phyloP scores from a whole-genome alignment of 306 rosid species.

The Cajanus cajan region DNA sequence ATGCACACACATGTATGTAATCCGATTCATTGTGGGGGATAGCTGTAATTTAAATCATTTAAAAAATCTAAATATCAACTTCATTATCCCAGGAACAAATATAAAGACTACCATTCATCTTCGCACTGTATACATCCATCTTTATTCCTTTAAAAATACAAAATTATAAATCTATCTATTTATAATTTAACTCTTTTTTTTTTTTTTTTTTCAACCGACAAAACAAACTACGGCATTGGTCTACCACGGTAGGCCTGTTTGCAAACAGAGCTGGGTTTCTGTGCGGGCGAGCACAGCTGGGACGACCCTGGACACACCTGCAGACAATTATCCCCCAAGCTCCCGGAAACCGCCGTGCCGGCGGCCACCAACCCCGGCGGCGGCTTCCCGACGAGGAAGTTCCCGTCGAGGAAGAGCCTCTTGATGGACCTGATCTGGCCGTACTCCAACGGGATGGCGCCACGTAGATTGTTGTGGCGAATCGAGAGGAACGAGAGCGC shows the following conservation, averaged over 20 bases:
- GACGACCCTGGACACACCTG: conserved; percentile 67
- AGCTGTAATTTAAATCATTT: background rate
- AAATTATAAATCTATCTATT: background rate
- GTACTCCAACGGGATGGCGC: conserved; percentile 68
- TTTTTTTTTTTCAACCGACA: conserved; percentile 31
- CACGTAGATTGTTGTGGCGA: conserved; percentile 72
- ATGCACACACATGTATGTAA: background rate
- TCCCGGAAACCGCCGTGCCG: conserved; percentile 53
- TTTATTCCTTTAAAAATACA: background rate
- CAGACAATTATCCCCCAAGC: conserved; percentile 88
- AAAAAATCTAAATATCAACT: background rate
- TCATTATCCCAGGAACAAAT: background rate
- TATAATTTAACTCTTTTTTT: background rate
- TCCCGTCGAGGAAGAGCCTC: conserved; percentile 77
- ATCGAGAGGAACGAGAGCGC: conserved; percentile 63
- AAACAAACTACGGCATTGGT: conserved; percentile 38
- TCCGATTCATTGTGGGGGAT: background rate
- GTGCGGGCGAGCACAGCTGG: conserved; percentile 67
- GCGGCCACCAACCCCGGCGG: conserved; percentile 57
- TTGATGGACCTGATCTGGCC: conserved; percentile 48
- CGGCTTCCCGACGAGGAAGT: conserved; percentile 71
- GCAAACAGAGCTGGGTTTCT: conserved; percentile 72
- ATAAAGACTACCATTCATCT: background rate
- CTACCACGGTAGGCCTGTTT: conserved; percentile 60
- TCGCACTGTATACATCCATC: too few relatives aligned